These are phyloP conservation scores for Trichoderma sp. DNA, from an alignment of 2,329 filamentous ascomycete genomes.

Conservation along the genomic window DNA sequence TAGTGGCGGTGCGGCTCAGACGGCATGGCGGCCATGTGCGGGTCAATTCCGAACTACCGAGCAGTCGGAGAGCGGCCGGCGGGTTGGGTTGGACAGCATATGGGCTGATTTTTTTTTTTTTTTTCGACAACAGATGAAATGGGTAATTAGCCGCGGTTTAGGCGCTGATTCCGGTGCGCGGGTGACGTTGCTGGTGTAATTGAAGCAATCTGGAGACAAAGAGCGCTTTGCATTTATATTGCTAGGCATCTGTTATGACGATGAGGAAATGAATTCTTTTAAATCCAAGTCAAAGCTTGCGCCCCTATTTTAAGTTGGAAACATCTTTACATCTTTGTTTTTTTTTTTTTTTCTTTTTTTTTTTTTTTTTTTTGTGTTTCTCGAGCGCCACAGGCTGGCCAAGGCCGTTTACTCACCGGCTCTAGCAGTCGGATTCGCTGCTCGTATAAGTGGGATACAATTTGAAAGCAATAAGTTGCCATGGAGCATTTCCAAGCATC, in stretches of 20 bases:
- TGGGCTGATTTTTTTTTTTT: not conserved
- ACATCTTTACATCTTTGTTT: not conserved
- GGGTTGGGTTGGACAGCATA: too few species aligned
- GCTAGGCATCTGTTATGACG: not conserved
- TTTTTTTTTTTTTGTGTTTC: not conserved
- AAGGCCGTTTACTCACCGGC: not conserved
- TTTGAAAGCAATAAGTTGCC: not conserved
- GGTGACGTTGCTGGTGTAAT: not conserved
- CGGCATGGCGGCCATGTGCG: constrained; percentile 19
- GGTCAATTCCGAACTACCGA: constrained; percentile 23
- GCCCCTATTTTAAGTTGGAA: not conserved
- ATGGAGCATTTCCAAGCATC: not conserved
- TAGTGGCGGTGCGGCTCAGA: constrained; percentile 15
- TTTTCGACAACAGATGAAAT: not conserved
- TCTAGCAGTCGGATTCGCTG: too few species aligned
- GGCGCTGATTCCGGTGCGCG: not conserved
- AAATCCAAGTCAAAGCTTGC: not conserved
- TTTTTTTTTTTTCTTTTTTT: not conserved
- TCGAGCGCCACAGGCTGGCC: not conserved
- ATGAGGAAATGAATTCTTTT: not conserved
- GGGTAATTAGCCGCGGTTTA: not conserved
- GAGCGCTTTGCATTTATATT: not conserved
- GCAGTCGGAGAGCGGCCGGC: not conserved
- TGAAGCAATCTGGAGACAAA: not conserved
- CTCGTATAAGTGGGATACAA: not conserved